Percentiles rank a stretch among this genome's conserved stretches.
phyloP scores from a whole-genome alignment of 371 early-diverging fungal species.

The Dichotomocladium elegans region DNA sequence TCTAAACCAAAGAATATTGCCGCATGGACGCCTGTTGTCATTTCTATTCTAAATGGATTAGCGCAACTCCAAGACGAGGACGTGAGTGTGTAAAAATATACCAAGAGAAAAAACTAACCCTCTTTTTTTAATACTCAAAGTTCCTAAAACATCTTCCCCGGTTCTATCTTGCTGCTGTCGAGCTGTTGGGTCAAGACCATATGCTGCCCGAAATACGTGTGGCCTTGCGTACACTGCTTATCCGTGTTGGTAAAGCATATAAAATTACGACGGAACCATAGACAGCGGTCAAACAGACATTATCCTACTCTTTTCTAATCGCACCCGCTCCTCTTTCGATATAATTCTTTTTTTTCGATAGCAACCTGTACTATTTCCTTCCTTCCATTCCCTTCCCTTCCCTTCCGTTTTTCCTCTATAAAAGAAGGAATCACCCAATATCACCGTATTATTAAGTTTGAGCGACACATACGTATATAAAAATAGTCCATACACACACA shows the following conservation, averaged over 20 bases:
- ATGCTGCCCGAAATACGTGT: constrained; percentile 41
- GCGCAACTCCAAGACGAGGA: constrained; percentile 51
- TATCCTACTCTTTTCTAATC: no score
- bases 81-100: constrained; percentile 26
- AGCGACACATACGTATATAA: no score
- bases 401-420: no score
- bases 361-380: no score
- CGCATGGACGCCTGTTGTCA: constrained; percentile 56
- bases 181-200: constrained; percentile 44
- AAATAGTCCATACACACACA: no score
- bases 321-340: no score
- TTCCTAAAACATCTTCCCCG: constrained; percentile 42
- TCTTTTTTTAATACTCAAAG: constrained; percentile 11
- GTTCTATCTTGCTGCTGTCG: constrained; percentile 45
- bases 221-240: constrained; percentile 39
- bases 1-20: constrained; percentile 50
- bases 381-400: no score
- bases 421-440: no score
- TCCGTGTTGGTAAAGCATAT: constrained; percentile 45
- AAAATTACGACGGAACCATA: constrained; percentile 40
- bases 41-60: constrained; percentile 42
- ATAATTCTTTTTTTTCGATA: no score
- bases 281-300: no score
- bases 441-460: no score
- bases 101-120: no score